These are phyloP conservation scores for Ajuga reptans DNA, from an alignment of 305 asterid genomes.

Conservation along the genomic window DNA sequence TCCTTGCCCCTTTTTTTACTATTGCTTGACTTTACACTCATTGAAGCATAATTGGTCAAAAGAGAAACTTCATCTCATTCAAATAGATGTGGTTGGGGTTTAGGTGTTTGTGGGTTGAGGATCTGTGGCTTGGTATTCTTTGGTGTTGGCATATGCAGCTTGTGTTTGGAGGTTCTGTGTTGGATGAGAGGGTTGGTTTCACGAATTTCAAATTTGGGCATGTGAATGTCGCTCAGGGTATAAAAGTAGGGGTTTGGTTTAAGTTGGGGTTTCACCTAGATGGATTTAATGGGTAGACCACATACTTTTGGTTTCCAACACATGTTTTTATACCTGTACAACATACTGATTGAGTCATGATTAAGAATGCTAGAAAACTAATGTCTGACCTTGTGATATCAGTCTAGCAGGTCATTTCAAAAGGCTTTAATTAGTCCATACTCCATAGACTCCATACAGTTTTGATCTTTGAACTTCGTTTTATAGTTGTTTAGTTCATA, in stretches of 20 bases:
- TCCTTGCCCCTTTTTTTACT: not conserved
- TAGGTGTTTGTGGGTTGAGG: not conserved
- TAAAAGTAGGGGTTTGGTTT: not conserved
- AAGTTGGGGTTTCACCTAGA: not conserved
- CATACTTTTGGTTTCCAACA: not conserved
- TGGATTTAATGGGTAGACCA: not conserved
- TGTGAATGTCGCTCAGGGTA: not conserved
- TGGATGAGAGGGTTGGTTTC: not conserved
- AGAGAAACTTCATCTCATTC: not conserved
- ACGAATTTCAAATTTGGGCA: not conserved
- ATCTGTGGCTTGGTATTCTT: not conserved
- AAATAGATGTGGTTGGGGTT: not conserved
- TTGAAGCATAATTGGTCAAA: not conserved
- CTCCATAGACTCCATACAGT: not conserved
- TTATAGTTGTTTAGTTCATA: not conserved
- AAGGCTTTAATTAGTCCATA: constrained; percentile 3
- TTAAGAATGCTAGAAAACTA: not conserved
- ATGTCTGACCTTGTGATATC: not conserved
- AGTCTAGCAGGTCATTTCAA: not conserved
- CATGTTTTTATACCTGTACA: not conserved
- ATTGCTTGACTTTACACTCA: not conserved
- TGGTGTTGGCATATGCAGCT: not conserved
- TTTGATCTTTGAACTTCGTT: not conserved
- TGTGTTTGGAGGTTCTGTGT: not conserved
- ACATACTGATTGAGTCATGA: not conserved